These are phyloP conservation scores for Serpula lacrymans DNA, from an alignment of 768 basidiomycete species.

Conservation along the genomic window DNA sequence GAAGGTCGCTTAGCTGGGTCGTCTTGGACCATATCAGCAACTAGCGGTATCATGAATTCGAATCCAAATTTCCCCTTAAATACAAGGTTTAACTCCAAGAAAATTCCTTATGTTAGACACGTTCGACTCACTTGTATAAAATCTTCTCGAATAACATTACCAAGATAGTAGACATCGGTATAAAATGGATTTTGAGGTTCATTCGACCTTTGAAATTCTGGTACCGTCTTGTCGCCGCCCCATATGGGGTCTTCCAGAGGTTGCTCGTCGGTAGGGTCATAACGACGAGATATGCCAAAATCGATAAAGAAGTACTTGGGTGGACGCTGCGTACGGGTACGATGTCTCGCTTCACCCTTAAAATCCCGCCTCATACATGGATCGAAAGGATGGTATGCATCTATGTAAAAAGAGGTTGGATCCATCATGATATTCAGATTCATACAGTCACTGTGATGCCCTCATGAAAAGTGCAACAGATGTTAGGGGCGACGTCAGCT, in stretches of 20 bases:
- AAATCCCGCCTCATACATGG: background rate
- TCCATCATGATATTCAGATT: conserved; percentile 15
- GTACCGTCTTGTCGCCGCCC: conserved; percentile 18
- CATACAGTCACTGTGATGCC: conserved; percentile 8
- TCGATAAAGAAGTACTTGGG: conserved; percentile 20
- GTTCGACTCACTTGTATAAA: conserved; percentile 27
- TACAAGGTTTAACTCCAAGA: no score
- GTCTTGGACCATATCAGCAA: conserved; percentile 28
- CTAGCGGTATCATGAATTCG: no score
- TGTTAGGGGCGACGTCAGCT: no score
- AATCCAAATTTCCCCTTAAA: no score
- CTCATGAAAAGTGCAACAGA: no score
- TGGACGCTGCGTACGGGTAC: conserved; percentile 12
- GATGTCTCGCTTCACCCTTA: conserved; percentile 5
- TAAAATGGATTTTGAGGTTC: conserved; percentile 28
- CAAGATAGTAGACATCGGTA: conserved; percentile 33
- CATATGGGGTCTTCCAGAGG: no score
- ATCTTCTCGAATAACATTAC: conserved; percentile 24
- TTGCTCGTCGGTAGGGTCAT: no score
- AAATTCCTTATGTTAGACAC: no score
- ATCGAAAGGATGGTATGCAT: conserved; percentile 4
- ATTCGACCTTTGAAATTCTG: conserved; percentile 24
- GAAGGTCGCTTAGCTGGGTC: conserved; percentile 29
- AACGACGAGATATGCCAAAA: no score
- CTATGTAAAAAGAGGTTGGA: conserved; percentile 4